Evolutionary conservation across 1,139 yeast species (phyloP).

Genomic region (Zygosaccharomyces pseudobailii): DNA sequence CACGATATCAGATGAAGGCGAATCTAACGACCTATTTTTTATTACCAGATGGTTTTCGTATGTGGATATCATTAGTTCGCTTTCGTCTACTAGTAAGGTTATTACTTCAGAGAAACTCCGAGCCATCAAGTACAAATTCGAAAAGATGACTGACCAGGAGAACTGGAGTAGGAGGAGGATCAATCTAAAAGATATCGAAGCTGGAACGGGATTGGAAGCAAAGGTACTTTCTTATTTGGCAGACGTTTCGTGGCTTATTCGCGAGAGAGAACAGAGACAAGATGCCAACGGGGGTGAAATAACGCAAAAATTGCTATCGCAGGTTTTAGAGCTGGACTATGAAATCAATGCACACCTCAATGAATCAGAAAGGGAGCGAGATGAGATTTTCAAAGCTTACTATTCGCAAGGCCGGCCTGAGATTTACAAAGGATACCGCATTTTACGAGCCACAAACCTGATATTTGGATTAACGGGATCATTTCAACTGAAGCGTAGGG

Average conservation of each 20-base stretch:
- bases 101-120: constrained; percentile 2
- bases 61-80: constrained; percentile 56
- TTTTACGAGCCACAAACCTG: constrained; percentile 50
- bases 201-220: constrained; percentile 55
- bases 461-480: constrained; percentile 54
- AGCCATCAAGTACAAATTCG: constrained; percentile 3
- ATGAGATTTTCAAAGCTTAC: constrained; percentile 23
- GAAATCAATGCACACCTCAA: constrained; percentile 29
- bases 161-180: constrained; percentile 1
- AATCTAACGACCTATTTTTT: constrained; percentile 51
- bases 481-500: constrained; percentile 53
- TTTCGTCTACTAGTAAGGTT: constrained; percentile 9
- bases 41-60: constrained; percentile 70
- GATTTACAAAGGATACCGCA: constrained; percentile 33
- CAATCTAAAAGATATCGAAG: constrained; percentile 45
- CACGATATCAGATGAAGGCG: constrained; percentile 12
- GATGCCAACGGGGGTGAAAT: constrained; percentile 29
- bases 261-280: constrained; percentile 2
- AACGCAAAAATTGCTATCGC: constrained; percentile 39
- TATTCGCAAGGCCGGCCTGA: constrained; percentile 3
- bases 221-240: constrained; percentile 48
- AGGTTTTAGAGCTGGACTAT: constrained; percentile 47
- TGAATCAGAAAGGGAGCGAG: constrained; percentile 32
- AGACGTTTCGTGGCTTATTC: constrained; percentile 1
- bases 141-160: neutral